Evolutionary conservation across 2,329 filamentous ascomycete species (phyloP).

Genomic region (Alternaria brassicae): DNA sequence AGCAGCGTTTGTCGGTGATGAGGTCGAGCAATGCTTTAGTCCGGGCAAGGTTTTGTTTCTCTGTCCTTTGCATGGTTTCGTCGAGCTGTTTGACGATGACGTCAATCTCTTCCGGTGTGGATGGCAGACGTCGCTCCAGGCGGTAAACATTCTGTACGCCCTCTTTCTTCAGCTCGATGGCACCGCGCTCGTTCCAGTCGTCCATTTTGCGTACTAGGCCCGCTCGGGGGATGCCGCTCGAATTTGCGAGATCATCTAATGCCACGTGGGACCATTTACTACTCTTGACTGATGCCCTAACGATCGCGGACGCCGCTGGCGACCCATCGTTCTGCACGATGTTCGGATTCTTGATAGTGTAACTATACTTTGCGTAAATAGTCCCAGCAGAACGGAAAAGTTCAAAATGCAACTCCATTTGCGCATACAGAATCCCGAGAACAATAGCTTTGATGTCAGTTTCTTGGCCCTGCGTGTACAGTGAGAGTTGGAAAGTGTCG

Average conservation of each 20-base stretch:
- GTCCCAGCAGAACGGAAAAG: slow-evolving; percentile 64
- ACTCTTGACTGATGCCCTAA: slow-evolving; percentile 51
- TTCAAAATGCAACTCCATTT: slow-evolving; percentile 66
- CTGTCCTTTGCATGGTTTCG: slow-evolving; percentile 59
- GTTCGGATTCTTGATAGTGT: slow-evolving; percentile 46
- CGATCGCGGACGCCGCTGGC: slow-evolving; percentile 56
- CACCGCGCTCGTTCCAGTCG: slow-evolving; percentile 58
- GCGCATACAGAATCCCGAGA: slow-evolving; percentile 63
- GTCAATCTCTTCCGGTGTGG: slow-evolving; percentile 52
- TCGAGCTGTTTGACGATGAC: slow-evolving; percentile 59
- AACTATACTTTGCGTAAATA: slow-evolving; percentile 64
- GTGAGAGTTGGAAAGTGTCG: slow-evolving; percentile 57
- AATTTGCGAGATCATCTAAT: slow-evolving; percentile 51
- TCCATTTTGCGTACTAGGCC: slow-evolving; percentile 64
- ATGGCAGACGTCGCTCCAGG: slow-evolving; percentile 58
- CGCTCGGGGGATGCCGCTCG: slow-evolving; percentile 49
- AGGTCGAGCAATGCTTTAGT: slow-evolving; percentile 61
- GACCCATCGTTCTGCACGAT: slow-evolving; percentile 50
- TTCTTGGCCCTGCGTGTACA: slow-evolving; percentile 55
- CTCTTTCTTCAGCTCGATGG: slow-evolving; percentile 60
- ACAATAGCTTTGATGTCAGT: slow-evolving; percentile 63
- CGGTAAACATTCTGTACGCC: slow-evolving; percentile 64
- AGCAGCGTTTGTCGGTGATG: slow-evolving; percentile 61
- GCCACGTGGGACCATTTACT: slow-evolving; percentile 58
- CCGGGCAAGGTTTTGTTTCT: slow-evolving; percentile 62